These are phyloP conservation scores for Kockiozyma suomiensis DNA, from an alignment of 805 yeast genomes.

Conservation along the genomic window DNA sequence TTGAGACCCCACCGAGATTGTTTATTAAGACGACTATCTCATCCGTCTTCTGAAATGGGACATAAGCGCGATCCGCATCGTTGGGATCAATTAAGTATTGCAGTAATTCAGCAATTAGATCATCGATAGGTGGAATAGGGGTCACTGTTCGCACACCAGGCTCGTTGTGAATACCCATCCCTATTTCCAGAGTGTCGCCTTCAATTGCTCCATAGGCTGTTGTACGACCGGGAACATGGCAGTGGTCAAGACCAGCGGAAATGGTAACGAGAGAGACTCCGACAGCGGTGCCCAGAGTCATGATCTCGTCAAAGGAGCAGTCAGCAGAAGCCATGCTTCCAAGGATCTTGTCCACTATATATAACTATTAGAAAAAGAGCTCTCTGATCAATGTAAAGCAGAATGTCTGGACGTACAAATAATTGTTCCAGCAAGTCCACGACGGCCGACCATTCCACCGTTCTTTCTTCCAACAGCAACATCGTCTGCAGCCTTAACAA, in stretches of 20 bases:
- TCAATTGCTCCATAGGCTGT: conserved; percentile 11
- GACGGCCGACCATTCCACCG: conserved; percentile 88
- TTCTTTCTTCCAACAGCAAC: conserved; percentile 90
- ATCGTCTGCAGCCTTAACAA: conserved; percentile 83
- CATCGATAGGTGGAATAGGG: conserved; percentile 71
- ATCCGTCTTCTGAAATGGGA: conserved; percentile 62
- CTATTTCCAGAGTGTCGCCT: conserved; percentile 74
- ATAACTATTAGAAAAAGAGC: too few relatives aligned
- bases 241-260: conserved; percentile 86
- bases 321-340: conserved; percentile 67
- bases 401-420: too few relatives aligned
- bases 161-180: conserved; percentile 96
- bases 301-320: conserved; percentile 33
- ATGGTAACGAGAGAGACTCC: conserved; percentile 63
- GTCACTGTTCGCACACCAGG: conserved; percentile 72
- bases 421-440: conserved; percentile 92
- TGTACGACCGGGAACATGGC: conserved; percentile 79
- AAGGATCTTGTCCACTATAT: conserved; percentile 75
- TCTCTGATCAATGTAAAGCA: too few relatives aligned
- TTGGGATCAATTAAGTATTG: conserved; percentile 60
- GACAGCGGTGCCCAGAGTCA: conserved; percentile 15
- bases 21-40: conserved; percentile 73
- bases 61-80: conserved; percentile 81
- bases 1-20: conserved; percentile 87
- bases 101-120: conserved; percentile 59